phyloP scores from a whole-genome alignment of 768 basidiomycete genomes.

The Tulasnella sp. region DNA sequence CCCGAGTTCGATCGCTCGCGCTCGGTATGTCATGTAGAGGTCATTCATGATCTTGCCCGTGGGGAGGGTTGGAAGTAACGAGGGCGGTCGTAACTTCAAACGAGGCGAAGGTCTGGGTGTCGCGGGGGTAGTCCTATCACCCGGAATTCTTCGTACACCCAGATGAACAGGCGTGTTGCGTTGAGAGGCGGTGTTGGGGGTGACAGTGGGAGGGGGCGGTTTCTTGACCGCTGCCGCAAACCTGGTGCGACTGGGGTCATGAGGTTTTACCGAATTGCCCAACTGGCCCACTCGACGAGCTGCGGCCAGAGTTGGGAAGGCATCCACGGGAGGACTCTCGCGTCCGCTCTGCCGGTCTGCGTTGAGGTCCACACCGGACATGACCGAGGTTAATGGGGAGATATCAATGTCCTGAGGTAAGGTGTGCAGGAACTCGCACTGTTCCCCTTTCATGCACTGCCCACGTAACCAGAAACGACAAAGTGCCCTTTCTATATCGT shows the following conservation, averaged over 20 bases:
- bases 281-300: constrained; percentile 19
- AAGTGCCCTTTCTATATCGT: constrained; percentile 86
- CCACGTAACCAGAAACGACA: constrained; percentile 98
- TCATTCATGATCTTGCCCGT: constrained; percentile 71
- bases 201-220: constrained; percentile 21
- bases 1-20: constrained; percentile 80
- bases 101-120: constrained; percentile 55
- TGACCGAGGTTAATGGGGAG: constrained; percentile 48
- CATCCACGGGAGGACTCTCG: not conserved
- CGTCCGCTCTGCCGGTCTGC: constrained; percentile 26
- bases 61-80: constrained; percentile 73
- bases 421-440: constrained; percentile 92
- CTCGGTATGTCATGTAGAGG: constrained; percentile 81
- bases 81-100: constrained; percentile 68
- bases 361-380: constrained; percentile 53
- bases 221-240: constrained; percentile 89
- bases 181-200: not conserved
- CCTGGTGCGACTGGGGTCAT: constrained; percentile 78
- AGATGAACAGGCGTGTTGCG: not conserved
- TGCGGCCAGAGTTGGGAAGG: constrained; percentile 26
- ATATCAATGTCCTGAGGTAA: constrained; percentile 79
- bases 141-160: constrained; percentile 1
- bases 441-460: constrained; percentile 91
- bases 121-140: constrained; percentile 5
- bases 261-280: constrained; percentile 29